Evolutionary conservation across 495 filamentous ascomycete species (phyloP).

Genomic region (Rhypophila decipiens): DNA sequence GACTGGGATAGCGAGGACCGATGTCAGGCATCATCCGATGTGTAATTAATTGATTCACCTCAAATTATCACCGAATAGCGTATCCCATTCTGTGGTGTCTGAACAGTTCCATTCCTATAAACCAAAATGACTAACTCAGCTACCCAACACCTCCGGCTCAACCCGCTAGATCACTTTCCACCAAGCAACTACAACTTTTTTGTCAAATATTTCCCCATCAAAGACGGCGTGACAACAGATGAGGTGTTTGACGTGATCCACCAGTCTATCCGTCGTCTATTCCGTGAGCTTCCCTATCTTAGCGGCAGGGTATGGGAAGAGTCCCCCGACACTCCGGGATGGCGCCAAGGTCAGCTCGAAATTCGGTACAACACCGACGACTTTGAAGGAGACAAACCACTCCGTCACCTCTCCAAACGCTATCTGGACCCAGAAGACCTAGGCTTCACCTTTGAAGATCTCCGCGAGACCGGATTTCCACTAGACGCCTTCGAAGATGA

Average conservation of each 20-base stretch:
- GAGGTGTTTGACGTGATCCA: constrained; percentile 4
- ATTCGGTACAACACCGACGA: constrained; percentile 8
- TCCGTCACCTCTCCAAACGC: constrained; percentile 10
- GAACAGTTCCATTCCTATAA: too few relatives aligned
- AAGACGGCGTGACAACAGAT: not conserved
- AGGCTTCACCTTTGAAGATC: constrained; percentile 3
- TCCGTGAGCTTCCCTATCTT: constrained; percentile 13
- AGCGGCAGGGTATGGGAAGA: constrained; percentile 6
- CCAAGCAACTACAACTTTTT: constrained; percentile 5
- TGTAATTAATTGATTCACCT: too few relatives aligned
- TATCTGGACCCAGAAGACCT: constrained; percentile 1
- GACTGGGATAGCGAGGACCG: too few relatives aligned
- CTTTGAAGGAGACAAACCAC: not conserved
- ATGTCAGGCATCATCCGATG: too few relatives aligned
- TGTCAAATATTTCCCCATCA: constrained; percentile 5
- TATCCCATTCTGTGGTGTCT: too few relatives aligned
- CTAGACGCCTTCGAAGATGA: constrained; percentile 7
- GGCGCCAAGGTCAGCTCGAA: constrained; percentile 16
- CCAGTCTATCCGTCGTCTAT: constrained; percentile 6
- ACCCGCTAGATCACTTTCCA: constrained; percentile 8
- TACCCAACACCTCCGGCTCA: not conserved
- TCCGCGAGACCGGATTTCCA: constrained; percentile 8
- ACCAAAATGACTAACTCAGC: not conserved
- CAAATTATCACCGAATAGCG: too few relatives aligned
- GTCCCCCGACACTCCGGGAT: constrained; percentile 5